Conservation (phyloP, 352 stramenopile genomes). For the Pilasporangium apinafurcum region DNA sequence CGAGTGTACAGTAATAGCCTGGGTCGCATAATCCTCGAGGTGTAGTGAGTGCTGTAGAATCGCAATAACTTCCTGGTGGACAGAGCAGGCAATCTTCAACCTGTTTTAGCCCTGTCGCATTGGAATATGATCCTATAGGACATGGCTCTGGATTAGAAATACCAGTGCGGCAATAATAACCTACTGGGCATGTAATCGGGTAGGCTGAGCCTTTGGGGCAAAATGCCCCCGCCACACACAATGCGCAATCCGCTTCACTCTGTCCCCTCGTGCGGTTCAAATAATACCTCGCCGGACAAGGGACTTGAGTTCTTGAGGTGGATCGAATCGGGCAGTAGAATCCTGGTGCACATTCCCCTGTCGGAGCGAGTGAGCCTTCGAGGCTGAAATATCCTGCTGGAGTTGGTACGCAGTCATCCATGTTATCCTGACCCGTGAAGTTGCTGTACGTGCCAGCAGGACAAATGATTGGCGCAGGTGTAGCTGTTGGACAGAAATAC, state of each 20-base stretch:
- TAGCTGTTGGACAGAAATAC: conserved; percentile 76
- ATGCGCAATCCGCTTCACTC: conserved; percentile 63
- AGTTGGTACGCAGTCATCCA: conserved; percentile 71
- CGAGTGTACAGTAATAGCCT: conserved; percentile 89
- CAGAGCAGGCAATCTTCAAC: conserved; percentile 86
- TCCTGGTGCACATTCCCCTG: conserved; percentile 55
- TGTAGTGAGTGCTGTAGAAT: conserved; percentile 69
- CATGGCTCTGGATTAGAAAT: conserved; percentile 74
- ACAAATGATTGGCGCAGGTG: conserved; percentile 62
- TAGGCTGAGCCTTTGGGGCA: conserved; percentile 60
- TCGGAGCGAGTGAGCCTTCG: conserved; percentile 47
- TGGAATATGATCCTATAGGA: conserved; percentile 88
- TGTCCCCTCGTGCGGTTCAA: conserved; percentile 48
- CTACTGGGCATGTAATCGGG: conserved; percentile 60
- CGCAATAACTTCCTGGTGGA: conserved; percentile 89
- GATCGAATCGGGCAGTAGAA: conserved; percentile 83
- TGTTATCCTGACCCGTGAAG: conserved; percentile 59
- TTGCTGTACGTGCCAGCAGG: conserved; percentile 84
- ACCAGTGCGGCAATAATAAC: conserved; percentile 86
- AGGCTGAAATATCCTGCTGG: conserved; percentile 66
- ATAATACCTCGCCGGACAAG: conserved; percentile 76
- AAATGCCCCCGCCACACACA: conserved; percentile 66
- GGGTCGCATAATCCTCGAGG: conserved; percentile 75
- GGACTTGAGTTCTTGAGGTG: conserved; percentile 57
- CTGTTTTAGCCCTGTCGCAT: conserved; percentile 56